Evolutionary conservation across 345 rosid species (phyloP), one percentile per base, ranked within the genome.

Genomic region (Cardiospermum halicacabum): DNA sequence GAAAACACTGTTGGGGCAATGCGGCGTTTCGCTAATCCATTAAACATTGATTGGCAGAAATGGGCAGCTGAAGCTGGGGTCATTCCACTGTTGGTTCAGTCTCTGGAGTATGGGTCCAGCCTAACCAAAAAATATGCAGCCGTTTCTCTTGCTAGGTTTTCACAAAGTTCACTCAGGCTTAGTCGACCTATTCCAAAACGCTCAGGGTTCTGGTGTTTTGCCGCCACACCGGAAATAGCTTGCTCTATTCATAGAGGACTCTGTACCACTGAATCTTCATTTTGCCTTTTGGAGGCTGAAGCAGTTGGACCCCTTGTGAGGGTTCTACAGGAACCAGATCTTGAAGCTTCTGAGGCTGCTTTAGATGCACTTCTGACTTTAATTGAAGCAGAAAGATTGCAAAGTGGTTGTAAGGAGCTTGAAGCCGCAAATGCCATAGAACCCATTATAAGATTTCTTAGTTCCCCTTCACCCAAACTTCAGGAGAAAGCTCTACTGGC

Each of bases 231-330:
- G 13, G 84, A 79, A 66, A 53, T 66, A 25, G 56, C 57, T 55
- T 87, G 92, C 72, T 40, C 3, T 42, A 69, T 82, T 59, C 92
- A 87, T 54, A 72, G 79, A 42, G 92, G 92, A 59, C 40, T 87
- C 15, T 87, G 92, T 74, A 48, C 79, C 3, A 72, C 81, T 47
- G 72, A 80, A 66, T 74, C 86, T 21, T 84, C 92, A 34, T 87
- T 82, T 75, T 87, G 92, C 76, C 87, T 87, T 43, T 39, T 87
- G 26, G 87, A 84, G 69, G 89, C 92, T 27, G 69, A 77, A 45
- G 87, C 92, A 3, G 72, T 87, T 32, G 59, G 51, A 37, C 83
- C 89, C 3, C 81, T 87, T 50, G 86, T 72, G 37, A 68, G 69
- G 59, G 74, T 82, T 47, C 85, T 87, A 31, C 67, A 70, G 49